Conservation (phyloP, 148 eudicot genomes). For the Rhododendron vialii region DNA sequence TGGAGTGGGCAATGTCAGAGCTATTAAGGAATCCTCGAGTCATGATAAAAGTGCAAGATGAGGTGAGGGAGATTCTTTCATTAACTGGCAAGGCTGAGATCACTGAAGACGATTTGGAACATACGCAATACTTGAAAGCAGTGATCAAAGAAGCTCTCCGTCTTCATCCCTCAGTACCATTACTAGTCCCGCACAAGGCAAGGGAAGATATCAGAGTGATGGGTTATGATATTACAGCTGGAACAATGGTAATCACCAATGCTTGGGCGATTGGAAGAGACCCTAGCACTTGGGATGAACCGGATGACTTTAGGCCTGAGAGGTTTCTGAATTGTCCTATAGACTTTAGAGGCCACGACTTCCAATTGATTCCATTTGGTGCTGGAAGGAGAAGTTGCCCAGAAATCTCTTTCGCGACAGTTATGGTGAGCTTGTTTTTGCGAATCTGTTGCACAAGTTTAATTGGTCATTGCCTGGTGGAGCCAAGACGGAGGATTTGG, state of each 20-base stretch:
- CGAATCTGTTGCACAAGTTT: not conserved
- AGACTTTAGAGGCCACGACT: conserved; percentile 3
- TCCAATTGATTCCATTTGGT: not conserved
- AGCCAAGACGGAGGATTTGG: not conserved
- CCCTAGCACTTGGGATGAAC: not conserved
- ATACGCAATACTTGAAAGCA: not conserved
- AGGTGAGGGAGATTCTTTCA: not conserved
- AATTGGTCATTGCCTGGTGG: not conserved
- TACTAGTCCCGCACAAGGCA: not conserved
- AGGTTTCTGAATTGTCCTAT: not conserved
- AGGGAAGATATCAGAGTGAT: not conserved
- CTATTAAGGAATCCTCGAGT: not conserved
- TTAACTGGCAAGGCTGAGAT: not conserved
- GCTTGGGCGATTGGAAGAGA: conserved; percentile 4
- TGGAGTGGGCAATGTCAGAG: conserved; percentile 2
- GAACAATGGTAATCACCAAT: not conserved
- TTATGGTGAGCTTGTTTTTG: not conserved
- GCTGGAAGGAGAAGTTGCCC: conserved; percentile 1
- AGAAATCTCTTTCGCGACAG: not conserved
- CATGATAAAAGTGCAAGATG: not conserved
- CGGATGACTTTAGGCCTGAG: not conserved
- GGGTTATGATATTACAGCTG: not conserved
- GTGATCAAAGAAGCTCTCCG: conserved; percentile 6
- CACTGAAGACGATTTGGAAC: not conserved
- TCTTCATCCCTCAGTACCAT: not conserved